Percentiles rank a stretch among this genome's conserved stretches.
phyloP scores from a whole-genome alignment of 768 basidiomycete genomes.

The Lepiota venenata region DNA sequence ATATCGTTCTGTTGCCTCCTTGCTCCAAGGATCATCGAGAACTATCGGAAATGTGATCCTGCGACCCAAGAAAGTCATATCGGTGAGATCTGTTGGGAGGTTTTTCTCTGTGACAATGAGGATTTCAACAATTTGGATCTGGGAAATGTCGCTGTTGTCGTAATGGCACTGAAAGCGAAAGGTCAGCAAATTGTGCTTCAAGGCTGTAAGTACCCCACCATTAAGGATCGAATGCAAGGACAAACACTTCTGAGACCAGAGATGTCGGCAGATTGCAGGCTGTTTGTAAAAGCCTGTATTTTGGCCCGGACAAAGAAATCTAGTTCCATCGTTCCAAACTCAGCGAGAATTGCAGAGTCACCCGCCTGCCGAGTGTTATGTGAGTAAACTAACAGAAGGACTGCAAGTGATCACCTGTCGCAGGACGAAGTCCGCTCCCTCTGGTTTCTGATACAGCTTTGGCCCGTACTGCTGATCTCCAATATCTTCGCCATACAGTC shows the following conservation, averaged over 20 bases:
- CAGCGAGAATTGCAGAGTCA: slow-evolving; percentile 59
- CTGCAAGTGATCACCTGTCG: slow-evolving; percentile 40
- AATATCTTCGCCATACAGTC: not conserved
- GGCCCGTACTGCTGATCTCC: not conserved
- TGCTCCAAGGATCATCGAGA: slow-evolving; percentile 56
- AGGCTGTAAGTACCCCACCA: slow-evolving; percentile 33
- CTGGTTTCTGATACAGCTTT: not conserved
- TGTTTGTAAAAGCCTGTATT: slow-evolving; percentile 52
- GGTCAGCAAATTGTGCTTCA: not conserved
- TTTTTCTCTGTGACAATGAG: slow-evolving; percentile 35
- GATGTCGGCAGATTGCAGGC: slow-evolving; percentile 27
- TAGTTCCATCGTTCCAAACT: slow-evolving; percentile 54
- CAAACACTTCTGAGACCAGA: slow-evolving; percentile 39
- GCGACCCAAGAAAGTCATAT: slow-evolving; percentile 47
- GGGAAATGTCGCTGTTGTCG: slow-evolving; percentile 39
- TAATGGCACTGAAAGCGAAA: slow-evolving; percentile 41
- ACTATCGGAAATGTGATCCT: slow-evolving; percentile 59
- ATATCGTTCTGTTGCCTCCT: slow-evolving; percentile 54
- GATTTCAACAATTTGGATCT: slow-evolving; percentile 36
- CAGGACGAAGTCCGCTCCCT: slow-evolving; percentile 33
- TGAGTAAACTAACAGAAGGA: not conserved
- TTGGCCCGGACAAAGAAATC: slow-evolving; percentile 52
- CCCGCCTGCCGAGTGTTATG: slow-evolving; percentile 42
- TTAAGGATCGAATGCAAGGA: slow-evolving; percentile 55
- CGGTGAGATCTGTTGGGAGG: slow-evolving; percentile 35